Evolutionary conservation across 2,329 filamentous ascomycete species (phyloP), one percentile per base, ranked within the genome.

Genomic region (Colletotrichum tamarilloi): DNA sequence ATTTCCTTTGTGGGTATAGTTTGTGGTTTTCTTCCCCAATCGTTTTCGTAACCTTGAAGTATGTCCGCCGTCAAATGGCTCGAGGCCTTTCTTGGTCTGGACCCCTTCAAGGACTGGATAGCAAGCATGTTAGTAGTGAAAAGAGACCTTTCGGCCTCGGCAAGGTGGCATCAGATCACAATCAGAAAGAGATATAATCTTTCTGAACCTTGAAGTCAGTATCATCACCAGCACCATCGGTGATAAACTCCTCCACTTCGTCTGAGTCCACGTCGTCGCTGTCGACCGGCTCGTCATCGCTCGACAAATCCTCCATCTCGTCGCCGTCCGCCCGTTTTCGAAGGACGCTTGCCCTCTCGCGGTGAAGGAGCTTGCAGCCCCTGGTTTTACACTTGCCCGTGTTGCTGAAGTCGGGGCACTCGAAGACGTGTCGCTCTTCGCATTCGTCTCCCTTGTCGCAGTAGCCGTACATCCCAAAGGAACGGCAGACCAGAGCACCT

Each of bases 371-470:
- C 81, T 93, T 93, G 87, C 96, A 98, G 76, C 92, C 92, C 83
- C 92, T 91, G 81, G 90, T 91, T 81, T 91, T 92, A 90, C 97
- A 99, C 75, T 88, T 87, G 78, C 96, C 96, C 74, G 90, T 94
- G 84, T 98, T 97, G 88, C 94, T 94, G 86, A 97, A 98, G 82
- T 97, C 94, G 75, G 97, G 96, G 83, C 97, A 98, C 83, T 98
- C 96, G 84, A 93, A 93, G 71, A 96, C 93, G 85, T 99, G 97
- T 74, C 95, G 93, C 76, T 97, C 91, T 73, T 90, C 84, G 84
- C 97, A 98, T 68, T 87, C 84, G 68, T 89, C 88, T 74, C 96
- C 97, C 81, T 93, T 94, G 74, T 93, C 92, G 85, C 97, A 98
- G 83, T 95, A 98, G 66, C 97, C 96, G 79, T 95, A 89, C 67